phyloP scores from a whole-genome alignment of 2,329 filamentous ascomycete species.

The Pseudogymnoascus pannorum region DNA sequence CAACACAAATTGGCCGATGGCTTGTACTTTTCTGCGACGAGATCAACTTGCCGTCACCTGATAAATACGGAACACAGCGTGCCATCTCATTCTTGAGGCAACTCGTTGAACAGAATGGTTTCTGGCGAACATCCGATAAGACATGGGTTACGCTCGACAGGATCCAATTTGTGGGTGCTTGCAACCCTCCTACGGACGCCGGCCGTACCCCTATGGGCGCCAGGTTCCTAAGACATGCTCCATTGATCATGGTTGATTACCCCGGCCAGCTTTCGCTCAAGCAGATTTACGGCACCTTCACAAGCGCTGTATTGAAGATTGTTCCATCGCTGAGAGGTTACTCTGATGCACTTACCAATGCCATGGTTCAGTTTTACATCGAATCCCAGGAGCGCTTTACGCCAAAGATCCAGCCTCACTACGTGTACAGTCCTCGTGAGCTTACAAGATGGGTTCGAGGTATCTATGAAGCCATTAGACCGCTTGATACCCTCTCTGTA shows the following conservation, averaged over 20 bases:
- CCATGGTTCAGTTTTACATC: constrained; percentile 95
- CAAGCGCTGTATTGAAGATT: constrained; percentile 91
- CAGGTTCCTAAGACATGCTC: constrained; percentile 90
- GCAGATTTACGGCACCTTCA: constrained; percentile 99
- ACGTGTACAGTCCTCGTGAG: constrained; percentile 98
- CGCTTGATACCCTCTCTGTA: constrained; percentile 76
- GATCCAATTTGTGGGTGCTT: constrained; percentile 98
- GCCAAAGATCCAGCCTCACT: constrained; percentile 93
- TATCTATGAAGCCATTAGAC: constrained; percentile 92
- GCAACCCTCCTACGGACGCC: constrained; percentile 95
- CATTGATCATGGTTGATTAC: constrained; percentile 99
- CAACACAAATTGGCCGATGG: constrained; percentile 95
- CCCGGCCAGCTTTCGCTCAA: constrained; percentile 88
- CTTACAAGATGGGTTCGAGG: constrained; percentile 96
- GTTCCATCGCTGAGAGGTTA: constrained; percentile 92
- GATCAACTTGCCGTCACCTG: constrained; percentile 95
- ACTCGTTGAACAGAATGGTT: constrained; percentile 96
- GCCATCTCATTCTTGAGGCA: constrained; percentile 97
- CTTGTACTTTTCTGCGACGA: constrained; percentile 98
- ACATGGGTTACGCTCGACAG: constrained; percentile 96
- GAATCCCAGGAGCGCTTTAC: constrained; percentile 94
- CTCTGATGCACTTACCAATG: constrained; percentile 84
- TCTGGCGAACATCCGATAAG: constrained; percentile 97
- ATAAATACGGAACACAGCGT: constrained; percentile 94
- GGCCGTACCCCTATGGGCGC: constrained; percentile 91